Conservation (phyloP, 495 filamentous ascomycete genomes). For the Pyrenula massariospora region DNA sequence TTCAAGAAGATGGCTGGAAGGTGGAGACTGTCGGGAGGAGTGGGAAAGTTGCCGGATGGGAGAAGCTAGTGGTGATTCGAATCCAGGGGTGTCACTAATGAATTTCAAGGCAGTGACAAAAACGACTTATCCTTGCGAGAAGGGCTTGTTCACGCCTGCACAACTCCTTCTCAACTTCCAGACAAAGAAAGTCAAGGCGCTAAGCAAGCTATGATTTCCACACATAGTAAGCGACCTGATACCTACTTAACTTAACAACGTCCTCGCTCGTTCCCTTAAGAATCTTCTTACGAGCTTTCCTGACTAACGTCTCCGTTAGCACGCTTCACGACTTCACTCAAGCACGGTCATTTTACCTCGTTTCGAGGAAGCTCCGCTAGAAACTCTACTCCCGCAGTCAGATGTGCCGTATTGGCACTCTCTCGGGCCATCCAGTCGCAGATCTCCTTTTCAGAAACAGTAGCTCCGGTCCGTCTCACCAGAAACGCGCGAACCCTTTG, state of each 20-base stretch:
- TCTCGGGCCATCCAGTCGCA: neutral
- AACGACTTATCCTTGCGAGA: no score
- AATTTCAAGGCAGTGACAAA: no score
- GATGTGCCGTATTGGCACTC: neutral
- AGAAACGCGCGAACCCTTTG: neutral
- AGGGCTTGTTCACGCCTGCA: no score
- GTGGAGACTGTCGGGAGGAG: slow-evolving; percentile 73
- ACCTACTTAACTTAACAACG: neutral
- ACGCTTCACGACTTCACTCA: neutral
- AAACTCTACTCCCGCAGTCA: neutral
- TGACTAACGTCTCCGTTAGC: neutral
- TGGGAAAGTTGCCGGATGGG: slow-evolving; percentile 83
- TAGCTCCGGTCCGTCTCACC: neutral
- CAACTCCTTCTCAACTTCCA: no score
- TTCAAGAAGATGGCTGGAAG: slow-evolving; percentile 40
- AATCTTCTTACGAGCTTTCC: neutral
- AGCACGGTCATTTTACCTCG: neutral
- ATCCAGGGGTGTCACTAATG: no score
- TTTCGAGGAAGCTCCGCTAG: neutral
- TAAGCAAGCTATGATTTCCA: no score
- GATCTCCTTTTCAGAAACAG: neutral
- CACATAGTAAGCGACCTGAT: no score
- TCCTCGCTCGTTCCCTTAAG: neutral
- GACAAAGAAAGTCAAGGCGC: no score
- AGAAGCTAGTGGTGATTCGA: slow-evolving; percentile 71